phyloP scores from a whole-genome alignment of 768 basidiomycete genomes.

The Pleurotus cornucopiae region DNA sequence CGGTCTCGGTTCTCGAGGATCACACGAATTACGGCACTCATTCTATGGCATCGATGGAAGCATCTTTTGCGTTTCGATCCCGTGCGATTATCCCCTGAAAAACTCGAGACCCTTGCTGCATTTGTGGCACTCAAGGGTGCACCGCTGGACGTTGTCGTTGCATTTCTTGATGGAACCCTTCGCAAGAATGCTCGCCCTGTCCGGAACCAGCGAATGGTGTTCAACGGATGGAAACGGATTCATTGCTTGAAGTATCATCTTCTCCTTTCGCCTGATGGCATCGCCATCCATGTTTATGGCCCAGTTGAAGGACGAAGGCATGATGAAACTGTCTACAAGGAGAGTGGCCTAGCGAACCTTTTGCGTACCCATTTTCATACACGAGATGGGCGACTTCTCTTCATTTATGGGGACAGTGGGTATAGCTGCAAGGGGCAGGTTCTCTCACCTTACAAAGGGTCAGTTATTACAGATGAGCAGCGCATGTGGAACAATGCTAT shows the following conservation, averaged over 20 bases:
- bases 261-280: conserved; percentile 12
- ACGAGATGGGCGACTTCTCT: conserved; percentile 9
- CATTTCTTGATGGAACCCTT: conserved; percentile 13
- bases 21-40: conserved; percentile 6
- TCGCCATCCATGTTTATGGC: conserved; percentile 14
- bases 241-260: background rate
- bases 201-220: conserved; percentile 14
- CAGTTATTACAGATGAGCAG: conserved; percentile 9
- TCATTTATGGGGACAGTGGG: conserved; percentile 14
- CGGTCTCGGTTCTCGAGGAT: background rate
- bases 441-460: conserved; percentile 14
- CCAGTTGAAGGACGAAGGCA: conserved; percentile 14
- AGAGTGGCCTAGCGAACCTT: conserved; percentile 11
- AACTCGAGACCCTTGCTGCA: conserved; percentile 6
- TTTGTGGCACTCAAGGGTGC: conserved; percentile 8
- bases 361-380: conserved; percentile 13
- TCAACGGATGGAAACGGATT: conserved; percentile 15
- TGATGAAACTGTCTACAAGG: conserved; percentile 14
- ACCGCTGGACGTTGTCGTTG: conserved; percentile 7
- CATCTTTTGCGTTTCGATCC: conserved; percentile 12
- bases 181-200: background rate
- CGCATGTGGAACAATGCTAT: conserved; percentile 10
- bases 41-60: conserved; percentile 13
- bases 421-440: conserved; percentile 4
- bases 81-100: conserved; percentile 1